phyloP scores from a whole-genome alignment of 805 yeast species.

The Metschnikowia orientalis region DNA sequence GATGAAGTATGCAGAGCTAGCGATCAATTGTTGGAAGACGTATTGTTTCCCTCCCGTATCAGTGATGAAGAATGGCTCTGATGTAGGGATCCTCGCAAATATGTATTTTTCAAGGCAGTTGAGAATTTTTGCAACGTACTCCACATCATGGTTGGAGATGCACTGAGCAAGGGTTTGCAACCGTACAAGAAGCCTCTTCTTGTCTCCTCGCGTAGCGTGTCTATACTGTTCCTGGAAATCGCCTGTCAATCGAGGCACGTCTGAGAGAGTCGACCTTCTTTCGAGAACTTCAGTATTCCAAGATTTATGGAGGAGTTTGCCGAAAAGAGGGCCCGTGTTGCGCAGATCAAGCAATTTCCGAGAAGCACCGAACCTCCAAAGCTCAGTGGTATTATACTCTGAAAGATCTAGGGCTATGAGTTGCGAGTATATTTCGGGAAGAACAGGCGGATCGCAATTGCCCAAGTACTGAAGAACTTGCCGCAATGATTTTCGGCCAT shows the following conservation, averaged over 20 bases:
- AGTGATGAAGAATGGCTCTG: conserved; percentile 5
- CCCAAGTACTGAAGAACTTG: too few relatives aligned
- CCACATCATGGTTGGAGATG: conserved; percentile 21
- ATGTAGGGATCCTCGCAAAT: conserved; percentile 3
- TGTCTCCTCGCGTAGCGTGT: conserved; percentile 17
- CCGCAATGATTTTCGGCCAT: too few relatives aligned
- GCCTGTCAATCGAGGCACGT: conserved; percentile 3
- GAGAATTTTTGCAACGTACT: conserved; percentile 17
- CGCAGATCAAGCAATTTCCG: conserved; percentile 9
- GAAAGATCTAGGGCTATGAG: conserved; percentile 5
- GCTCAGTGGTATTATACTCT: conserved; percentile 12
- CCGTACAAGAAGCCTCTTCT: conserved; percentile 23
- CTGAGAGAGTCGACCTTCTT: not conserved
- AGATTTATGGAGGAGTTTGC: conserved; percentile 11
- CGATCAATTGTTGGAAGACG: conserved; percentile 18
- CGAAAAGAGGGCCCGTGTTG: conserved; percentile 11
- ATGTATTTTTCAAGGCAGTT: conserved; percentile 11
- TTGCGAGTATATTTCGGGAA: not conserved
- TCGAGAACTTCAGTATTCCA: conserved; percentile 11
- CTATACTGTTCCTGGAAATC: conserved; percentile 16
- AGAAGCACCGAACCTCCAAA: conserved; percentile 15
- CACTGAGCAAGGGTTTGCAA: conserved; percentile 29
- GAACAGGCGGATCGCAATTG: too few relatives aligned
- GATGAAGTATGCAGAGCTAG: conserved; percentile 20
- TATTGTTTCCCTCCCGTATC: conserved; percentile 17